Conservation (phyloP, 78 protist genomes). For the Dictyostelium purpureum region DNA sequence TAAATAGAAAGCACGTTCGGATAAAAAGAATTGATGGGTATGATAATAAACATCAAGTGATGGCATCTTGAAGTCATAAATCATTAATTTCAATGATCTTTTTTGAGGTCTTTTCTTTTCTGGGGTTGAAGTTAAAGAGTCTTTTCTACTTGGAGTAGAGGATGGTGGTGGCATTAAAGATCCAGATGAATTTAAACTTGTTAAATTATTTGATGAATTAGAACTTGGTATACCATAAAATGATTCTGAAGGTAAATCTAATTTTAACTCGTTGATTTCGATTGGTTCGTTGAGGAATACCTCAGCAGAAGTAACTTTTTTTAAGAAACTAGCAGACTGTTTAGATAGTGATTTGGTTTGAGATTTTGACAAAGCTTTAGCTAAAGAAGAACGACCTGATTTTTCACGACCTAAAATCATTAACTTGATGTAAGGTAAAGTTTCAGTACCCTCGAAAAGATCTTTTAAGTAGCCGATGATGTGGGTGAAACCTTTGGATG, state of each 20-base stretch:
- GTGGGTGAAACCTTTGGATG: constrained; percentile 39
- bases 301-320: neutral
- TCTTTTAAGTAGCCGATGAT: constrained; percentile 65
- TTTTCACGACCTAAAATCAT: constrained; percentile 49
- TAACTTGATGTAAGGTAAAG: constrained; percentile 36
- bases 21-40: constrained; percentile 79
- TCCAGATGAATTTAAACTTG: neutral
- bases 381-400: constrained; percentile 12
- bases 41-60: constrained; percentile 19
- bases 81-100: constrained; percentile 10
- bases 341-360: neutral
- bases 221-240: neutral
- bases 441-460: constrained; percentile 35
- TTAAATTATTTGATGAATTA: neutral
- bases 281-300: neutral
- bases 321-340: neutral
- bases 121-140: neutral
- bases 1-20: constrained; percentile 73
- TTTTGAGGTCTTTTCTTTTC: neutral
- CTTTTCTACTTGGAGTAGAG: neutral
- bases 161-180: neutral
- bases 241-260: constrained; percentile 22
- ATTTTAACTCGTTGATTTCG: constrained; percentile 32
- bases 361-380: constrained; percentile 36
- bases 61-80: constrained; percentile 35